phyloP scores from a whole-genome alignment of 176 grass and related monocot genomes.

The Carex scoparia region DNA sequence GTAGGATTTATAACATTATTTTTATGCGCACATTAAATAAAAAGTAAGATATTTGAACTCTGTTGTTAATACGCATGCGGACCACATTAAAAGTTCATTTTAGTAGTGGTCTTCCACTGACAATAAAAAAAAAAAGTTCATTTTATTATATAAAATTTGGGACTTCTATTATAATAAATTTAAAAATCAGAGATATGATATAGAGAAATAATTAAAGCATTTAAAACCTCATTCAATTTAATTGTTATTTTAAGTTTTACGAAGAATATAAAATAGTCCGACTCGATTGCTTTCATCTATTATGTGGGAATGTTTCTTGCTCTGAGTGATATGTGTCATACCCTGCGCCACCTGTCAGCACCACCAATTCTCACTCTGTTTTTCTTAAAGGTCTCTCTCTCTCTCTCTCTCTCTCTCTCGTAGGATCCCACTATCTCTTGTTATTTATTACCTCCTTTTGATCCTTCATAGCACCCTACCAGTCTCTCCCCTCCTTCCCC shows the following conservation, averaged over 20 bases:
- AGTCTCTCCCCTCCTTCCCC: not conserved
- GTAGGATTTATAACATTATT: too few species aligned
- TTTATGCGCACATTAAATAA: not conserved
- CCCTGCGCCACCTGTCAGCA: constrained; percentile 2
- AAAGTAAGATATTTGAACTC: not conserved
- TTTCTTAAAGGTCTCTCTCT: not conserved
- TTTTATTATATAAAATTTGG: too few species aligned
- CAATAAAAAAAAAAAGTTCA: too few species aligned
- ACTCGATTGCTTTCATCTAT: not conserved
- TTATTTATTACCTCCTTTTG: not conserved
- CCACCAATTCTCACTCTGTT: not conserved
- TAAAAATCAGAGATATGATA: too few species aligned
- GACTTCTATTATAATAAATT: too few species aligned
- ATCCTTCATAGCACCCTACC: not conserved
- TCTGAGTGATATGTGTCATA: not conserved
- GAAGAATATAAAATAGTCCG: not conserved
- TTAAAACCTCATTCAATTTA: not conserved
- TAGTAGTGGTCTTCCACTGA: too few species aligned
- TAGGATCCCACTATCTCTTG: constrained; percentile 9
- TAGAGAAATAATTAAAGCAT: too few species aligned
- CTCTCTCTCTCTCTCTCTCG: not conserved
- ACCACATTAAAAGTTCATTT: too few species aligned
- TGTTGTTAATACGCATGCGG: not conserved
- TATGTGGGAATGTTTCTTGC: not conserved
- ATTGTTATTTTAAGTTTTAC: not conserved